These are phyloP conservation scores for Auricularia cornea DNA, from an alignment of 768 basidiomycete genomes.

Conservation along the genomic window DNA sequence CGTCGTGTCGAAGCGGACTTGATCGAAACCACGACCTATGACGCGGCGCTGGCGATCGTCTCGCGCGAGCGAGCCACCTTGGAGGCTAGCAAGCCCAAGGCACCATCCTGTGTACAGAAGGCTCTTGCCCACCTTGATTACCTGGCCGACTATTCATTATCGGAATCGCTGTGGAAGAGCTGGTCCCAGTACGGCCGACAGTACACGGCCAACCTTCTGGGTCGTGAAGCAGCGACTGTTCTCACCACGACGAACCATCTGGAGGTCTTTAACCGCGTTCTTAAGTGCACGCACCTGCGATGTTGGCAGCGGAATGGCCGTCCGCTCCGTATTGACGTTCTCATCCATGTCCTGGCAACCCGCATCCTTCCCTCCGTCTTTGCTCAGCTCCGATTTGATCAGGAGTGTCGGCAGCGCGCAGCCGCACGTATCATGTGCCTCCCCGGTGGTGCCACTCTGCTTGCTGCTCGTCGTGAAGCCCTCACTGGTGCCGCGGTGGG, in stretches of 20 bases:
- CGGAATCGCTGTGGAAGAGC: slow-evolving; percentile 21
- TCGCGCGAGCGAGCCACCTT: not conserved
- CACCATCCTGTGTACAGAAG: no score
- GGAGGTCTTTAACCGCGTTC: slow-evolving; percentile 29
- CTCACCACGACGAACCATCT: slow-evolving; percentile 34
- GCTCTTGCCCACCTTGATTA: slow-evolving; percentile 15
- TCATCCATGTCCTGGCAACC: no score
- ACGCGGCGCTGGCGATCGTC: not conserved
- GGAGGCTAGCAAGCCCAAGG: no score
- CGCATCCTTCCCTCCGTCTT: no score
- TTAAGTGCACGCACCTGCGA: slow-evolving; percentile 23
- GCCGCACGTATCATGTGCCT: no score
- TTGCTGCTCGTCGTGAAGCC: no score
- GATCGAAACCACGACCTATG: slow-evolving; percentile 10
- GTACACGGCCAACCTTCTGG: slow-evolving; percentile 18
- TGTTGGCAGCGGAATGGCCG: no score
- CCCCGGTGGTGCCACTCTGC: no score
- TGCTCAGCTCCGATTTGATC: no score
- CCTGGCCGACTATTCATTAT: slow-evolving; percentile 19
- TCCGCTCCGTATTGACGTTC: no score
- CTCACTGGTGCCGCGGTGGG: no score
- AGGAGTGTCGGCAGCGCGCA: no score
- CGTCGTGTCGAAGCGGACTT: slow-evolving; percentile 14
- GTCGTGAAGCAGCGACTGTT: slow-evolving; percentile 18
- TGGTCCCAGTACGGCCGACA: slow-evolving; percentile 24